Evolutionary conservation across 805 yeast genomes (phyloP).

Genomic region (Yarrowia divulgata): DNA sequence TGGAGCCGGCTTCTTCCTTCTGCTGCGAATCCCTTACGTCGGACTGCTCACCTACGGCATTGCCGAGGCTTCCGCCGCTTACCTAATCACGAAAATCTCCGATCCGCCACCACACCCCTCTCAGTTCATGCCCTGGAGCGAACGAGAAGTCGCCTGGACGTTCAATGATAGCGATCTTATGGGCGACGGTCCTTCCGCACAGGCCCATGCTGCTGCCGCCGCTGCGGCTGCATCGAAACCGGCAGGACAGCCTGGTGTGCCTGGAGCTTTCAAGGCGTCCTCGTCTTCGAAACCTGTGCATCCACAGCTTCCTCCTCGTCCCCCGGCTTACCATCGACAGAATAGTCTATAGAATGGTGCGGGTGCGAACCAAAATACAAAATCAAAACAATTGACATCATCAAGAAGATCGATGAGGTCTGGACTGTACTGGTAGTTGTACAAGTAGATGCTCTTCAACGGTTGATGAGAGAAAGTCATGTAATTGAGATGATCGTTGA

Average conservation of each 20-base stretch:
- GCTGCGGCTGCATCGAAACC: conserved; percentile 2
- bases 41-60: conserved; percentile 60
- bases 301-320: conserved; percentile 16
- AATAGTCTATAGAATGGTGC: background rate
- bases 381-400: too few species aligned
- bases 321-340: conserved; percentile 3
- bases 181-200: background rate
- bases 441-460: too few species aligned
- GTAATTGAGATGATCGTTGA: too few species aligned
- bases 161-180: conserved; percentile 22
- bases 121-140: conserved; percentile 47
- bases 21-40: conserved; percentile 56
- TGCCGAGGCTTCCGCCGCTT: conserved; percentile 63
- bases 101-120: conserved; percentile 54
- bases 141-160: conserved; percentile 49
- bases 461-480: too few species aligned
- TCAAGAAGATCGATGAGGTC: too few species aligned
- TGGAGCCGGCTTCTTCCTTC: conserved; percentile 57
- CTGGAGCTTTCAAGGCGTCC: conserved; percentile 10
- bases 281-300: conserved; percentile 2
- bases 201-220: conserved; percentile 8
- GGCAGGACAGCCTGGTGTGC: conserved; percentile 6
- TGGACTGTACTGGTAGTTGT: too few species aligned
- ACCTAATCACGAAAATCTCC: conserved; percentile 60
- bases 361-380: too few species aligned